Base-by-base conservation (phyloP, 2,329 filamentous ascomycete species). In the Xylaria sp. region DNA sequence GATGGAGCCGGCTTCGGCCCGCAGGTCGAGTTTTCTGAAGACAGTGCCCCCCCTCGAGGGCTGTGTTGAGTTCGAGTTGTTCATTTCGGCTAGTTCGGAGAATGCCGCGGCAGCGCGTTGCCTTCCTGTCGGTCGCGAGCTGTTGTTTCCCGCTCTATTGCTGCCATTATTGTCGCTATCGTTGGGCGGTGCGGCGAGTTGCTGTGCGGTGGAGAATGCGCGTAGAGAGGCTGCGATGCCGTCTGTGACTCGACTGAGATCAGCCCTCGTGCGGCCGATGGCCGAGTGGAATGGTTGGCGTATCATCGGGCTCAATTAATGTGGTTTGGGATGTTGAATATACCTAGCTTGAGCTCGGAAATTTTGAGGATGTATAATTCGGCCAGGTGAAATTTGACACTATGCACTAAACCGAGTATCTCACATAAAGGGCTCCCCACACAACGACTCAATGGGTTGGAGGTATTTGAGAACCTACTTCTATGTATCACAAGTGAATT, bases 201-300 rank as follows among this genome's bases (percentile, higher is more conserved):
- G 71, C 64, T 77, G 77, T 28, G 77, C 75, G 58, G 73, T 66
- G 58, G 77, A 79, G 71, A 79, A 79, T 56, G 75, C 72, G 18
- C 78, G 76, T 25, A 79, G 74, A 15, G 76, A 76, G 33, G 73
- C 69, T 1, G 77, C 71, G 67, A 79, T 78, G 61, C 78, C 77
- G 41, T 79, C 77, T 9, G 73, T 62, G 52, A 76, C 75, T 13
- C 78, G 75, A 33, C 28, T 66, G 20, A 79, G 28, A 57, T 79
- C 77, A 62, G 75, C 70, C 62, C 76, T 74, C 61, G 75, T 48
- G 68, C 74, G 76, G 71, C 73, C 67, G 55, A 71, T 51, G 67
- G 73, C 75, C 70, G 75, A 70, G 9, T 73, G 67, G 48, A 79
- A 64, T 39, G 77, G 77, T 56, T 78, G 69, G 63, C 78, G 78